These are phyloP conservation scores for Cucumis hystrix DNA, from an alignment of 306 rosid genomes.

Conservation along the genomic window DNA sequence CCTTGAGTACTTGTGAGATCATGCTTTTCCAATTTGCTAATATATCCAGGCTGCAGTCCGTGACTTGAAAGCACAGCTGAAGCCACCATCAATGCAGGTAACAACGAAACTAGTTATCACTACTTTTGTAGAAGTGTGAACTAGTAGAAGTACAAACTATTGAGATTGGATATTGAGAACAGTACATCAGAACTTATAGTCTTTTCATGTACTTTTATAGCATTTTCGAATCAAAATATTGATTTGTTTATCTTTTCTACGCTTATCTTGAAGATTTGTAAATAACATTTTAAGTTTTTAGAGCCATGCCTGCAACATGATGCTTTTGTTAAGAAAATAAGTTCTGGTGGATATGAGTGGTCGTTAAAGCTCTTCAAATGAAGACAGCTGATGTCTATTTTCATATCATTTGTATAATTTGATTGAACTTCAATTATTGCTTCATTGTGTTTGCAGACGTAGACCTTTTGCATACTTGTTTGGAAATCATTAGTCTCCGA, in stretches of 20 bases:
- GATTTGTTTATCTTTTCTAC: background rate
- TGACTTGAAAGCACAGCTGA: conserved; percentile 75
- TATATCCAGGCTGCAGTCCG: conserved; percentile 69
- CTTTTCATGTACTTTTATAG: background rate
- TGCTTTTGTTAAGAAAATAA: background rate
- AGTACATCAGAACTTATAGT: background rate
- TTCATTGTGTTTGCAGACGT: background rate
- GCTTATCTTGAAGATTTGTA: background rate
- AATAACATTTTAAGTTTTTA: background rate
- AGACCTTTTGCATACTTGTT: background rate
- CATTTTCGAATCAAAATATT: background rate
- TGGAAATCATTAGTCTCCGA: background rate
- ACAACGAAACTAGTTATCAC: background rate
- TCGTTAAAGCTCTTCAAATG: background rate
- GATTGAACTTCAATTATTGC: background rate
- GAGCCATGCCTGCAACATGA: background rate
- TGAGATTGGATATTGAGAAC: too few species aligned
- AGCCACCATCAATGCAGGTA: conserved; percentile 96
- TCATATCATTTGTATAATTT: background rate
- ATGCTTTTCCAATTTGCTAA: conserved; percentile 3
- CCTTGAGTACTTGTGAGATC: background rate
- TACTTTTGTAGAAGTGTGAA: background rate
- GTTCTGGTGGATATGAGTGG: background rate
- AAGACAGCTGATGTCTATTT: background rate
- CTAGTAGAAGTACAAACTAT: background rate